Evolutionary conservation across 257 asterid species (phyloP).

Genomic region (Cynanchum wilfordii): DNA sequence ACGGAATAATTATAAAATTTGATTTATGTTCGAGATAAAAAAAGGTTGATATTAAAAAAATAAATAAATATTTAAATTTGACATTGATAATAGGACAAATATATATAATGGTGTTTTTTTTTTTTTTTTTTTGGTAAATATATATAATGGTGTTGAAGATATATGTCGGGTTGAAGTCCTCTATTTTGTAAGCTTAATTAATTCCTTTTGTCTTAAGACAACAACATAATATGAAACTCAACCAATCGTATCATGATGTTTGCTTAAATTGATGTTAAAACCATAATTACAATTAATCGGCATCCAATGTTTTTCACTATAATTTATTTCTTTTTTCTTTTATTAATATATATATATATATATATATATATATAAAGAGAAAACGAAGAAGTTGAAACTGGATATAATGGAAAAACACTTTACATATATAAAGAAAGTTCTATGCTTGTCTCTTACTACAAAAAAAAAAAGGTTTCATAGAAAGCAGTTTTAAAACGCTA

Average conservation of each 20-base stretch:
- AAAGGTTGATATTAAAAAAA: too few species aligned
- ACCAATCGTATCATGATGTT: constrained; percentile 1
- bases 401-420: not conserved
- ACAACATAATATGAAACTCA: not conserved
- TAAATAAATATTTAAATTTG: too few species aligned
- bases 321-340: not conserved
- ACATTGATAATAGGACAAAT: too few species aligned
- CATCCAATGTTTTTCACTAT: constrained; percentile 3
- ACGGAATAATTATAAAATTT: too few species aligned
- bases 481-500: not conserved
- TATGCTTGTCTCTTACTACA: not conserved
- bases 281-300: constrained; percentile 11
- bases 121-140: too few species aligned
- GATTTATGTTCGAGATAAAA: too few species aligned
- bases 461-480: not conserved
- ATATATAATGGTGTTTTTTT: too few species aligned
- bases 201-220: not conserved
- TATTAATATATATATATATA: too few species aligned
- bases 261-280: constrained; percentile 1
- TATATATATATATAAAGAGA: too few species aligned
- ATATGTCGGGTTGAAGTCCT: too few species aligned
- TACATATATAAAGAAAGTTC: not conserved
- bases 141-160: too few species aligned
- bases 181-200: too few species aligned
- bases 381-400: not conserved